Evolutionary conservation across 352 stramenopile species (phyloP).

Genomic region (Globisporangium sylvaticum): DNA sequence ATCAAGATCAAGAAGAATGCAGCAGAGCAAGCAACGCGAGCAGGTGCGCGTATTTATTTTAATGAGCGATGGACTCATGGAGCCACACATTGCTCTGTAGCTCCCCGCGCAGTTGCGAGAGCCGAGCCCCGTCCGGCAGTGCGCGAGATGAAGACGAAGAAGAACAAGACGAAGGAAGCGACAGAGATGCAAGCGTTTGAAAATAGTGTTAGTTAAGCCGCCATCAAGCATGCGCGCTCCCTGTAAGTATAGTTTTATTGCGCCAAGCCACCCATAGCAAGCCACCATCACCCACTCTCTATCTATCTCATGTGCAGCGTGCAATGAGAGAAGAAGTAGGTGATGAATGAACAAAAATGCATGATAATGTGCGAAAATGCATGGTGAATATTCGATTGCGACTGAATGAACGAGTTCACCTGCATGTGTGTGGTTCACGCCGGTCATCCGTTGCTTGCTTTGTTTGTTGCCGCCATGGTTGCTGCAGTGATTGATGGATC

Average conservation of each 20-base stretch:
- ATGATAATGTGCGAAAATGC: neutral
- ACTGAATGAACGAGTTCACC: neutral
- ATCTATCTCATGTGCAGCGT: neutral
- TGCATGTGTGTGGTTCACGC: neutral
- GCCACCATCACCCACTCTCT: neutral
- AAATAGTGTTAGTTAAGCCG: constrained; percentile 1
- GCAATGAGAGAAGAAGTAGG: neutral
- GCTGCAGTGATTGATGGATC: neutral
- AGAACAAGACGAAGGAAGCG: neutral
- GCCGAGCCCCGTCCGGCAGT: neutral
- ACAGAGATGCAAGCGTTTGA: neutral
- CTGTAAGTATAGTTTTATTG: constrained; percentile 5
- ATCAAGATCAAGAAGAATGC: neutral
- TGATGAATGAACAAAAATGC: neutral
- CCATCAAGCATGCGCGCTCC: neutral
- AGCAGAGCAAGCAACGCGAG: constrained; percentile 4
- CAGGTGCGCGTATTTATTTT: constrained; percentile 21
- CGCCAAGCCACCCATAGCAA: neutral
- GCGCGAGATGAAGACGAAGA: neutral
- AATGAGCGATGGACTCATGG: constrained; percentile 7
- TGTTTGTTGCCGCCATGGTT: neutral
- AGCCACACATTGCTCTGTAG: neutral
- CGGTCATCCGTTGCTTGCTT: neutral
- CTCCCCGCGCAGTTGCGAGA: neutral
- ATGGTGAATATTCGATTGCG: neutral